Conservation (phyloP, 140 eudicot genomes). For the Flaveria floridana region DNA sequence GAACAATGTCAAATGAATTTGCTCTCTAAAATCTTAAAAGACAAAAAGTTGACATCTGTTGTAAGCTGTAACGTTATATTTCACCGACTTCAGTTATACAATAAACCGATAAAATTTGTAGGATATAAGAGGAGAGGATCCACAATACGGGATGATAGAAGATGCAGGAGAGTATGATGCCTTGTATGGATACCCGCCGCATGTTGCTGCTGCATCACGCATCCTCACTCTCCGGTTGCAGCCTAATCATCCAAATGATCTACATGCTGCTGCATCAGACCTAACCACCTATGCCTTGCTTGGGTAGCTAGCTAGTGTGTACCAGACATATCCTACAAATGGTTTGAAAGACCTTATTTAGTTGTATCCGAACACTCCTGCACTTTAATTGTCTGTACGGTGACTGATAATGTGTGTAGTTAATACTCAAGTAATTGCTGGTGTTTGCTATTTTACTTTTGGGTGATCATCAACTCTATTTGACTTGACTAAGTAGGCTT, state of each 20-base stretch:
- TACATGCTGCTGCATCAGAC: conserved; percentile 57
- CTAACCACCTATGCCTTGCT: conserved; percentile 77
- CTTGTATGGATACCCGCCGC: conserved; percentile 46
- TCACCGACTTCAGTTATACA: too few species aligned
- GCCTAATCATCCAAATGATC: conserved; percentile 47
- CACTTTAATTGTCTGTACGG: background rate
- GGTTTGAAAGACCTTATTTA: background rate
- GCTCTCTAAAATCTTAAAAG: background rate
- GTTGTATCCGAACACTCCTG: conserved; percentile 19
- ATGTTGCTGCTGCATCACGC: conserved; percentile 37
- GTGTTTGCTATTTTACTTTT: background rate
- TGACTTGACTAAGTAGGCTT: background rate
- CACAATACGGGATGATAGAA: conserved; percentile 75
- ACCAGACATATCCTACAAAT: background rate
- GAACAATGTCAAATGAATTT: conserved; percentile 1
- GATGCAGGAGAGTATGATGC: conserved; percentile 68
- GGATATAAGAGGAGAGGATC: conserved; percentile 81
- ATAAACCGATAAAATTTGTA: conserved; percentile 18
- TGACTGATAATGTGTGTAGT: background rate
- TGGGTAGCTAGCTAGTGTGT: conserved; percentile 43
- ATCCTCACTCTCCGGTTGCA: conserved; percentile 57
- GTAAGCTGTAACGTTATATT: too few species aligned
- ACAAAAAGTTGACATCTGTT: background rate
- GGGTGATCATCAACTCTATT: background rate
- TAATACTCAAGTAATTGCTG: background rate